Evolutionary conservation across 148 eudicot species (phyloP).

Genomic region (Rhododendron molle): DNA sequence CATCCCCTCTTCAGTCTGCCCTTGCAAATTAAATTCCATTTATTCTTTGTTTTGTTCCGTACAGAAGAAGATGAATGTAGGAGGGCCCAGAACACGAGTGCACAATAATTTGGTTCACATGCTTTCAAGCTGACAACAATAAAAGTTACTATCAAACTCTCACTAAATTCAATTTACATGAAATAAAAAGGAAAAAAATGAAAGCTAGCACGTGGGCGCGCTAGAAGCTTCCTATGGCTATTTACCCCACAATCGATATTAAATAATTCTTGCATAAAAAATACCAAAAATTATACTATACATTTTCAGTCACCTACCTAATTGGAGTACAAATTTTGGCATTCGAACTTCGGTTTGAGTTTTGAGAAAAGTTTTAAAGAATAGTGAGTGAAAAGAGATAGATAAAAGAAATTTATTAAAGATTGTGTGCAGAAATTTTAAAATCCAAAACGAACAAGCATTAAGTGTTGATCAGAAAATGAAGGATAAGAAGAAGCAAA

Average conservation of each 20-base stretch:
- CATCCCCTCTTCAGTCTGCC: not conserved
- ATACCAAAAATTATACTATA: too few relatives aligned
- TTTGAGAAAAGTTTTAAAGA: too few relatives aligned
- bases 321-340: too few relatives aligned
- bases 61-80: constrained; percentile 10
- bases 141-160: not conserved
- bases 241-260: not conserved
- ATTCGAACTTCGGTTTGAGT: too few relatives aligned
- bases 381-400: too few relatives aligned
- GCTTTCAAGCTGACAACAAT: constrained; percentile 20
- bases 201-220: constrained; percentile 23
- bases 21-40: not conserved
- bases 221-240: not conserved
- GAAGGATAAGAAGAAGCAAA: too few relatives aligned
- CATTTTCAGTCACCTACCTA: too few relatives aligned
- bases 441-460: too few relatives aligned
- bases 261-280: too few relatives aligned
- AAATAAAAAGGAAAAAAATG: not conserved
- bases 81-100: constrained; percentile 17
- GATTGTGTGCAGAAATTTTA: too few relatives aligned
- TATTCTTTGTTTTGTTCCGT: constrained; percentile 15
- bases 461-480: too few relatives aligned
- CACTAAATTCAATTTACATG: not conserved
- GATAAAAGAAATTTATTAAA: too few relatives aligned
- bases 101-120: constrained; percentile 40